phyloP scores from a whole-genome alignment of 768 basidiomycete genomes.

The Tricholoma furcatifolium region DNA sequence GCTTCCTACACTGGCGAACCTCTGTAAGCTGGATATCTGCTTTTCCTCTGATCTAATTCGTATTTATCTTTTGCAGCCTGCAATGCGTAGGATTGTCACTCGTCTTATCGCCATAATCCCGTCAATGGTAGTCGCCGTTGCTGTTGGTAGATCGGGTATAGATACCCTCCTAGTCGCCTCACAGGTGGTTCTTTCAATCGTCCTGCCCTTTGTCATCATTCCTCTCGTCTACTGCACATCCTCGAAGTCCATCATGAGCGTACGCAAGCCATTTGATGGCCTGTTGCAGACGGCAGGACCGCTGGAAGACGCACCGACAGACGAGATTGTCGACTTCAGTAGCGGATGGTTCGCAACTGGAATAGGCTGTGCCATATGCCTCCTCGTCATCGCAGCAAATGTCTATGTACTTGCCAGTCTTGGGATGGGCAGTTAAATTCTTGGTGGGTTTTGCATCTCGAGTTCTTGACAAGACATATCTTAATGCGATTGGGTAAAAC shows the following conservation, averaged over 20 bases:
- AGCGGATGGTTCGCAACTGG: constrained; percentile 49
- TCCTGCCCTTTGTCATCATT: constrained; percentile 83
- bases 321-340: constrained; percentile 59
- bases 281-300: constrained; percentile 4
- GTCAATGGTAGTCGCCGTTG: constrained; percentile 75
- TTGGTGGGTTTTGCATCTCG: too few species aligned
- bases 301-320: constrained; percentile 24
- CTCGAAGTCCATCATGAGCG: constrained; percentile 68
- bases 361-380: constrained; percentile 60
- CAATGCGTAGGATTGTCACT: constrained; percentile 79
- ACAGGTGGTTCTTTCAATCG: constrained; percentile 81
- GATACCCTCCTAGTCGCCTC: constrained; percentile 79
- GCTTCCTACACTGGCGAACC: constrained; percentile 84
- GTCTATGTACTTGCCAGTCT: constrained; percentile 71
- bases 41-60: neutral
- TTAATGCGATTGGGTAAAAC: too few species aligned
- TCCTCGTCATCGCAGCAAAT: constrained; percentile 70
- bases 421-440: constrained; percentile 15
- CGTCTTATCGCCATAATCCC: constrained; percentile 82
- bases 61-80: constrained; percentile 43
- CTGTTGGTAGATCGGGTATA: constrained; percentile 68
- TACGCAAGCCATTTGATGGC: constrained; percentile 42
- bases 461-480: too few species aligned
- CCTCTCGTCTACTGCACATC: constrained; percentile 80
- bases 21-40: constrained; percentile 45